Conservation (phyloP, 2,329 filamentous ascomycete species). For the Diaporthe longicolla region DNA sequence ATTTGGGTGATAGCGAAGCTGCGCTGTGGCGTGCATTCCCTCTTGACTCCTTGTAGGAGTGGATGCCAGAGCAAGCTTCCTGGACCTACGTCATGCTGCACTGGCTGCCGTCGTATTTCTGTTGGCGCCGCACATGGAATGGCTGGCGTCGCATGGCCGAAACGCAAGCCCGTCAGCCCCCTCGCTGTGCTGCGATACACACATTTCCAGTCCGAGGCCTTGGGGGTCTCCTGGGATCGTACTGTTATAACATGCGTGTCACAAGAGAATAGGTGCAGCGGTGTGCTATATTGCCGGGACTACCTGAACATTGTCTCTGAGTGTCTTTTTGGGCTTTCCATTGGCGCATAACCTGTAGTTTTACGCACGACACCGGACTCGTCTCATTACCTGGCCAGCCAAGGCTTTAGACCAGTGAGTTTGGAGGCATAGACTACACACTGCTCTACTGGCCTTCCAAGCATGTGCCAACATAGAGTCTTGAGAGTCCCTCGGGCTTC, state of each 20-base stretch:
- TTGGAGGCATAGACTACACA: neutral
- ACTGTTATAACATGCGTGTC: neutral
- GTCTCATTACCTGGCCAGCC: neutral
- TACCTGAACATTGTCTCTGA: neutral
- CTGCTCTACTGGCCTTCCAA: neutral
- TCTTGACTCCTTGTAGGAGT: neutral
- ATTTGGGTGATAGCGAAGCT: neutral
- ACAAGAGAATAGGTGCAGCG: neutral
- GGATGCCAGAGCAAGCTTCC: constrained; percentile 21
- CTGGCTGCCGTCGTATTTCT: constrained; percentile 29
- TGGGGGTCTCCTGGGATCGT: neutral
- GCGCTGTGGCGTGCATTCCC: neutral
- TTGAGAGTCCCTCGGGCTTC: neutral
- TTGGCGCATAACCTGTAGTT: neutral
- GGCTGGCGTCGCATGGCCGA: neutral
- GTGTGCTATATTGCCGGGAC: neutral
- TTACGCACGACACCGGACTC: neutral
- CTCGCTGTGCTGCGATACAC: neutral
- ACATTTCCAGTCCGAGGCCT: neutral
- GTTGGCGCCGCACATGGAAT: neutral
- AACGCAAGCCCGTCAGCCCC: neutral
- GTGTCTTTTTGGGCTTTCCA: neutral
- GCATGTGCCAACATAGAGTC: neutral
- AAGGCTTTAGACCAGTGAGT: neutral
- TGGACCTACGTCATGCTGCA: constrained; percentile 32